Conservation (phyloP, 2,329 filamentous ascomycete species). For the Penicillium psychrosexuale region DNA sequence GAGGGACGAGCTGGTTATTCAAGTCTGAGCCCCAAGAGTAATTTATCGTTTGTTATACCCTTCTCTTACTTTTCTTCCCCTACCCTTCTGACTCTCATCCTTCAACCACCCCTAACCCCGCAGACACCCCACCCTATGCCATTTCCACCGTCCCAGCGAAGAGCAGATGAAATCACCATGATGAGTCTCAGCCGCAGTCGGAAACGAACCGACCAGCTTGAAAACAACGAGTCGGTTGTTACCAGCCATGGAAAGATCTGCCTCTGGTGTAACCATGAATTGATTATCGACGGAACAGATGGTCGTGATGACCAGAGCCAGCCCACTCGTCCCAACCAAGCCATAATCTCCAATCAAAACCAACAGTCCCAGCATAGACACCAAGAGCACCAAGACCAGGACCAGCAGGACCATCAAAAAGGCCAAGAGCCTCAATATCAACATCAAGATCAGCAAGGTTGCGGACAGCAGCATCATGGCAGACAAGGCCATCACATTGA, state of each 20-base stretch:
- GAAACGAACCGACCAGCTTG: background rate
- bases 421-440: background rate
- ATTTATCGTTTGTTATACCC: background rate
- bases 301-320: background rate
- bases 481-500: background rate
- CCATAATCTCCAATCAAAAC: background rate
- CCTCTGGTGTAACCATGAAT: slow-evolving; percentile 20
- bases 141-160: background rate
- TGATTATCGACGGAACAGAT: background rate
- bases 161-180: background rate
- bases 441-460: too few species aligned
- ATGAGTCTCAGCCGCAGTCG: background rate
- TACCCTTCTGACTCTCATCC: background rate
- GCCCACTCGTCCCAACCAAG: background rate
- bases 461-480: background rate
- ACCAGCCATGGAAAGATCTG: slow-evolving; percentile 21
- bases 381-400: background rate
- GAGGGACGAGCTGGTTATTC: background rate
- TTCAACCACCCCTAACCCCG: background rate
- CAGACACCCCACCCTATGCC: background rate
- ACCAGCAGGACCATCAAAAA: background rate
- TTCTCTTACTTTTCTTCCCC: background rate
- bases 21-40: background rate
- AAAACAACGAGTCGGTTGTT: slow-evolving; percentile 6
- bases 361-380: background rate